Evolutionary conservation across 2,329 filamentous ascomycete genomes (phyloP).

Genomic region (Cylindrodendrum hubeiense): DNA sequence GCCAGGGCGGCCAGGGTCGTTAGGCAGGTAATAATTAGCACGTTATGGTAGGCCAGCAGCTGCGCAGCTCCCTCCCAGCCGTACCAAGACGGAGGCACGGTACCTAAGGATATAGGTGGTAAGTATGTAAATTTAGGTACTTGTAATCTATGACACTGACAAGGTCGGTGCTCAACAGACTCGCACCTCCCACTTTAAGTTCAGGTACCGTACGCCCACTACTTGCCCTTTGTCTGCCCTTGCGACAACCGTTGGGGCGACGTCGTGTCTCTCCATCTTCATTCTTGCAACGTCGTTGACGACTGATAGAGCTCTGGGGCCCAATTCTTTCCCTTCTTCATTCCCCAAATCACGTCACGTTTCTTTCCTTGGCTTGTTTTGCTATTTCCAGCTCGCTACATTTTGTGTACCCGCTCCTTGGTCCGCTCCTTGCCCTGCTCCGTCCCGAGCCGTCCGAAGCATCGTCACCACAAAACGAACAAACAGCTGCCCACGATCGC

Average conservation of each 20-base stretch:
- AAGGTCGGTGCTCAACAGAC: no score
- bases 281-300: slow-evolving; percentile 11
- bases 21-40: neutral
- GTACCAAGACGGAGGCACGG: neutral
- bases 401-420: neutral
- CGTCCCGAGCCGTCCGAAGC: neutral
- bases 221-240: neutral
- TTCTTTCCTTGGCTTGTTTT: neutral
- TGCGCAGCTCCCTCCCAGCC: neutral
- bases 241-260: neutral
- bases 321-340: neutral
- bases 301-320: neutral
- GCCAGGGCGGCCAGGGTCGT: neutral
- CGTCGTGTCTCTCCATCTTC: neutral
- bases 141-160: no score
- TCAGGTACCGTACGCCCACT: neutral
- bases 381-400: neutral
- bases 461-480: neutral
- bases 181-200: no score
- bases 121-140: no score
- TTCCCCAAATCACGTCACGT: neutral
- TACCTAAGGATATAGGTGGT: neutral
- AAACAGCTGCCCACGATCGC: neutral
- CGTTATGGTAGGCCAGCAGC: neutral
- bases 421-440: neutral